Base-by-base conservation (phyloP, 768 basidiomycete genomes). In the Royoungia palumana region DNA sequence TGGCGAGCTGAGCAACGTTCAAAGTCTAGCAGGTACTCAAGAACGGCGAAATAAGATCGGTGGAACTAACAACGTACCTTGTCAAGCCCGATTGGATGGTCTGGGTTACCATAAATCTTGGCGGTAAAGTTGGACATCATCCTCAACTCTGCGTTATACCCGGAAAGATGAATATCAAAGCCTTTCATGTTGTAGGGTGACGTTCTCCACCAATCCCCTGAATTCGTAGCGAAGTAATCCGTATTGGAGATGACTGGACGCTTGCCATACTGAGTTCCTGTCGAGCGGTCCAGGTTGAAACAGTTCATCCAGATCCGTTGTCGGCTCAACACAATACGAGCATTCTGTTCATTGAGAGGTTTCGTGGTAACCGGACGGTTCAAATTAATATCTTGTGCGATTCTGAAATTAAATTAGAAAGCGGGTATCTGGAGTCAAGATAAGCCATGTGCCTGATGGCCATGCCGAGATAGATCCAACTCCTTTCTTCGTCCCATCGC, bases 221-320 rank as follows among this genome's bases (percentile, higher is more conserved):
- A 84, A 57, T 85, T 83, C 47, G 73, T 76, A 14, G 86, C 85
- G 50, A 85, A 84, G 64, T 88, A 93, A 68, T 90, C 89, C 7
- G 76, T 74, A 56, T 86, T 81, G 52, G 75, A 75, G 63, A 96
- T 84, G 38, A 89, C 89, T 16, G 89, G 83, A 0, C 82, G 79
- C 68, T 92, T 92, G 47, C 94, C 94, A 67, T 94, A 92, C 65
- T 94, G 87, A 16, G 83, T 85, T 5, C 89, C 84, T 8, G 88
- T 86, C 6, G 91, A 94, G 20, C 91, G 84, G 66, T 97, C 94
- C 35, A 95, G 72, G 67, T 94, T 91, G 70, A 87, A 90, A 67
- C 90, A 94, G 62, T 85, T 88, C 49, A 95, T 70, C 93, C 93
- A 97, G 6, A 88, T 79, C 19, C 93, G 81, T 44, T 91, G 90